Evolutionary conservation across 495 filamentous ascomycete species (phyloP).

Genomic region (Stereocaulon alpinum): DNA sequence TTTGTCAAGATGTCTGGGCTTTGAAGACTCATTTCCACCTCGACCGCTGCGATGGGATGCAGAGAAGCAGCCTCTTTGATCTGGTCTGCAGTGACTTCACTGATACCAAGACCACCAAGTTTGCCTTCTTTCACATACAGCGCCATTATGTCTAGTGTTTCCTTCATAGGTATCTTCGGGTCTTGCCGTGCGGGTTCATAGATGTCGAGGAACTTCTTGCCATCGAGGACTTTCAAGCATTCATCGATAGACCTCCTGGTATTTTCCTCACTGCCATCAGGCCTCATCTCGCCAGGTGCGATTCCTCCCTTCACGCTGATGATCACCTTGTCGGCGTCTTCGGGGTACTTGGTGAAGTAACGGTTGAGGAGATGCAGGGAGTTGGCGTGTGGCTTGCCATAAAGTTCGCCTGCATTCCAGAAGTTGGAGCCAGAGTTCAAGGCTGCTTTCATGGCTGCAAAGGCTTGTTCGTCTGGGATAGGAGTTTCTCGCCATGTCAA

Average conservation of each 20-base stretch:
- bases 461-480: slow-evolving; percentile 48
- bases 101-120: slow-evolving; percentile 65
- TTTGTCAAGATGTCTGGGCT: slow-evolving; percentile 59
- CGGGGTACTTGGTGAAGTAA: slow-evolving; percentile 52
- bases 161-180: slow-evolving; percentile 47
- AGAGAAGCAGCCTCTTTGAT: slow-evolving; percentile 63
- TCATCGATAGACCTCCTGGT: slow-evolving; percentile 59
- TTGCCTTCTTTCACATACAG: slow-evolving; percentile 65
- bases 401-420: slow-evolving; percentile 78
- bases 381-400: slow-evolving; percentile 62
- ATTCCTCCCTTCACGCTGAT: slow-evolving; percentile 51
- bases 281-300: slow-evolving; percentile 23
- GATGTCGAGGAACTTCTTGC: slow-evolving; percentile 69
- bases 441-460: slow-evolving; percentile 57
- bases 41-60: slow-evolving; percentile 61
- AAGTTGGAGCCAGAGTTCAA: slow-evolving; percentile 57
- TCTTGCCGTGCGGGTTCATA: slow-evolving; percentile 73
- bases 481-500: slow-evolving; percentile 63
- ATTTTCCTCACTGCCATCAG: slow-evolving; percentile 52
- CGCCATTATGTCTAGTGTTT: slow-evolving; percentile 42
- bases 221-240: slow-evolving; percentile 41
- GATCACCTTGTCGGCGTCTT: slow-evolving; percentile 49
- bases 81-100: slow-evolving; percentile 62
- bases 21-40: slow-evolving; percentile 71
- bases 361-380: slow-evolving; percentile 45